Conservation (phyloP, 306 rosid species). For the apple (Malus domestica) region ASM211411v1 NC_041791.1:13717501-13718000, state of each 20-base stretch:
- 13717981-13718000: neutral
- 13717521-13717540: neutral
- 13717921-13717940: neutral
- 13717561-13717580: neutral
- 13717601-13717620: neutral
- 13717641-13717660: neutral
- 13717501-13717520: neutral
- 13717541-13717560: too few species aligned
- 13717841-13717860: neutral
- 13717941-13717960: neutral
- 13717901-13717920: neutral
- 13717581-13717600: neutral
- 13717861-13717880: neutral
- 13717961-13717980: neutral
- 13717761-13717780: conserved; percentile 61
- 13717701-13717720: neutral
- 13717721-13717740: conserved; percentile 83
- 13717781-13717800: conserved; percentile 68
- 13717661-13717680: neutral
- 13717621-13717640: neutral
- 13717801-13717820: conserved; percentile 8
- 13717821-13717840: neutral
- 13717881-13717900: neutral
- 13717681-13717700: neutral
- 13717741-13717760: conserved; percentile 88